Percentiles rank a stretch among this genome's conserved stretches.
Evolutionary conservation across 1,139 yeast species (phyloP).

Genomic region (Lodderomyces metapsilosis): DNA sequence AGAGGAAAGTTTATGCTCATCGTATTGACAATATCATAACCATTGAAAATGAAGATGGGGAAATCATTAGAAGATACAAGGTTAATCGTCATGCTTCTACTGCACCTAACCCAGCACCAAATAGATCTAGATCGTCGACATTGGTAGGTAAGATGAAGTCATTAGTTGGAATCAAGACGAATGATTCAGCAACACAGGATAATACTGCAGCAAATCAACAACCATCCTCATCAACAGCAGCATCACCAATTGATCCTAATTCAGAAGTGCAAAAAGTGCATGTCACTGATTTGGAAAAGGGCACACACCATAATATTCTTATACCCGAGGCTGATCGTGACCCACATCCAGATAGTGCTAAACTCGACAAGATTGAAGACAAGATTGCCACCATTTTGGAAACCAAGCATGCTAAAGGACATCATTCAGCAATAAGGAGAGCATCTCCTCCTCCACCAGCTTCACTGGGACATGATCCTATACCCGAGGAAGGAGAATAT

Average conservation of each 20-base stretch:
- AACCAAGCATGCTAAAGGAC: slow-evolving; percentile 8
- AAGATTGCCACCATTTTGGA: slow-evolving; percentile 26
- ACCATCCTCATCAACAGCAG: no score
- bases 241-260: slow-evolving; percentile 7
- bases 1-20: slow-evolving; percentile 42
- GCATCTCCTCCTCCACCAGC: slow-evolving; percentile 15
- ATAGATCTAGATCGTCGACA: slow-evolving; percentile 31
- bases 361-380: slow-evolving; percentile 26
- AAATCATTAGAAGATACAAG: slow-evolving; percentile 76
- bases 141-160: slow-evolving; percentile 47
- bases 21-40: slow-evolving; percentile 67
- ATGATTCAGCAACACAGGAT: neutral
- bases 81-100: slow-evolving; percentile 52
- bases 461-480: slow-evolving; percentile 28
- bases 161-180: slow-evolving; percentile 47
- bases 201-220: neutral
- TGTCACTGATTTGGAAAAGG: slow-evolving; percentile 13
- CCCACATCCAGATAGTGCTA: slow-evolving; percentile 16
- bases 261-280: slow-evolving; percentile 9
- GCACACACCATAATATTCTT: slow-evolving; percentile 8
- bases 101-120: slow-evolving; percentile 5
- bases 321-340: slow-evolving; percentile 10
- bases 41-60: slow-evolving; percentile 91
- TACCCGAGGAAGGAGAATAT: slow-evolving; percentile 10
- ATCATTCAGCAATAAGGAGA: slow-evolving; percentile 4